Evolutionary conservation across 2,329 filamentous ascomycete species (phyloP), one percentile per base, ranked within the genome.

Genomic region (Sporothrix inflata): DNA sequence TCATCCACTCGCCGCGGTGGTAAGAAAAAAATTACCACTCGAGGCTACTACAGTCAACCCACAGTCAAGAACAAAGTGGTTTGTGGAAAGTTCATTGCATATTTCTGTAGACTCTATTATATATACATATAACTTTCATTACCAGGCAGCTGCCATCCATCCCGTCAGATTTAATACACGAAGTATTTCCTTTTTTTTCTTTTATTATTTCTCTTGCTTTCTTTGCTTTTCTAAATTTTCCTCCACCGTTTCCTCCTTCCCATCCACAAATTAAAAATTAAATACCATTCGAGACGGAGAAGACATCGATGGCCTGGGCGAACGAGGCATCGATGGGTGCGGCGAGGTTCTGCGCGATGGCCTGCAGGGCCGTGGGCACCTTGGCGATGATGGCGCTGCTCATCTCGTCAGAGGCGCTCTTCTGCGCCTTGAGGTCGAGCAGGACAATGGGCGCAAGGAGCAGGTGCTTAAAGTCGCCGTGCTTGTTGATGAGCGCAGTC

Each of bases 1-100:
- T 90, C 72, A 84, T 90, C 74, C 88, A 90, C 75, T 86, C 89
- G 63, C 89, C 89, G 61, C 84, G 83, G 72, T 87, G 83, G 83
- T 70, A 40, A 63, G 14, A 40, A 53, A 53, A 34, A 6, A 6
- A n/a, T 16, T 16, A 19, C 42, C 45, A 34, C 6, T 34, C 30
- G 30, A 34, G 6, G 30, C 30, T 6, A 34, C 30, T 6, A 34
- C 30, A 34, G 30, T 34, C 30, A 34, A 34, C 30, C 6, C 30
- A 6, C 30, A 34, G 6, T 6, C 30, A 34, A 34, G 24, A 4
- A 55, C 19, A 51, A 21, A 21, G 12, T 34, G 14, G n/a, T 63
- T 21, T 60, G 55, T 3, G 57, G 24, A 24, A 21, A 40, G 57
- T 24, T 24, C 8, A 24, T 24, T 42, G 7, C n/a, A 42, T 42